These are phyloP conservation scores for Paraconiothyrium sp. DNA, from an alignment of 2,329 filamentous ascomycete genomes.

Conservation along the genomic window DNA sequence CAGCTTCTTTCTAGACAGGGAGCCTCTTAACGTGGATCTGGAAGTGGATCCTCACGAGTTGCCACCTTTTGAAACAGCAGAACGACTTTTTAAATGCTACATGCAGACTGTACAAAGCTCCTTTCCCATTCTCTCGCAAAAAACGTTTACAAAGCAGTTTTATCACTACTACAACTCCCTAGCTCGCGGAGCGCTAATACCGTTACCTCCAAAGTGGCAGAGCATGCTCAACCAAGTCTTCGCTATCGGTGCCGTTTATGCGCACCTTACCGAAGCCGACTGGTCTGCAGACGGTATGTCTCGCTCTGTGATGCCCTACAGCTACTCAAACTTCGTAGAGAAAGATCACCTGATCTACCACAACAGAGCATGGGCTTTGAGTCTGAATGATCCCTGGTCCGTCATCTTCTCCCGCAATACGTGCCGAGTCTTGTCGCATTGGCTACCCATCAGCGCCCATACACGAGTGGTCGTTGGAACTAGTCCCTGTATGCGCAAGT, in stretches of 20 bases:
- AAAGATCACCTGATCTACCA: constrained; percentile 50
- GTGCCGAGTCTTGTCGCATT: not conserved
- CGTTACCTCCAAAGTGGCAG: constrained; percentile 42
- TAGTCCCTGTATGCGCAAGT: not conserved
- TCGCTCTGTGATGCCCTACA: not conserved
- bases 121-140: constrained; percentile 41
- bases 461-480: too few species aligned
- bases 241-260: constrained; percentile 51
- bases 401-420: constrained; percentile 10
- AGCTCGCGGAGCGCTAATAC: constrained; percentile 22
- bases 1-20: constrained; percentile 37
- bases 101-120: constrained; percentile 35
- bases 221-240: constrained; percentile 53
- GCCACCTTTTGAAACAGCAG: constrained; percentile 37
- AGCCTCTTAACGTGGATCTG: constrained; percentile 20
- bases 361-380: constrained; percentile 45
- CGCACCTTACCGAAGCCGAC: constrained; percentile 38
- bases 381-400: constrained; percentile 35
- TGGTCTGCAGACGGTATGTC: constrained; percentile 29
- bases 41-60: constrained; percentile 34
- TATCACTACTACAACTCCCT: constrained; percentile 38
- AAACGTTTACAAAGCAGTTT: constrained; percentile 44
- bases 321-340: constrained; percentile 6
- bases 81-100: constrained; percentile 40
- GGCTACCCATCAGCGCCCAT: too few species aligned